These are phyloP conservation scores for Diaporthe sp. DNA, from an alignment of 2,329 filamentous ascomycete genomes.

Conservation along the genomic window DNA sequence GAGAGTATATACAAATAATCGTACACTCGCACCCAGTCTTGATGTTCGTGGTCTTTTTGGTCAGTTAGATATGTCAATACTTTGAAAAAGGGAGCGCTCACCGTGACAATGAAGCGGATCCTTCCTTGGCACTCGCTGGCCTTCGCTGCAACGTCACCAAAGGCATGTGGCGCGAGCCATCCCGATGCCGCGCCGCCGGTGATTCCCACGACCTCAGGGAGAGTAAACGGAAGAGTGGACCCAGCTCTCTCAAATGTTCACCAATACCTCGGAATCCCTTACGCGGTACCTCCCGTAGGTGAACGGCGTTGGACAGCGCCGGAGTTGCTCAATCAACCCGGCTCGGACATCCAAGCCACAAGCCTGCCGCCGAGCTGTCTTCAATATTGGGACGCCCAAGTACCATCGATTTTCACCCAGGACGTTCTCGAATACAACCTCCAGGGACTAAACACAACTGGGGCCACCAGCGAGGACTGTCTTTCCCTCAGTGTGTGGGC, in stretches of 20 bases:
- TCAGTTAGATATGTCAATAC: too few species aligned
- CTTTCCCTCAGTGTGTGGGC: constrained; percentile 40
- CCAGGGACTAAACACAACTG: constrained; percentile 38
- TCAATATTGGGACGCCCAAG: constrained; percentile 35
- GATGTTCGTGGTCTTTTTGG: not conserved
- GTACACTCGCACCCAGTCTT: not conserved
- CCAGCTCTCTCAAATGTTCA: constrained; percentile 35
- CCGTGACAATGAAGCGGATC: not conserved
- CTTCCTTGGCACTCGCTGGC: not conserved
- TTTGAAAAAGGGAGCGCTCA: not conserved
- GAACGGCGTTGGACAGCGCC: constrained; percentile 42
- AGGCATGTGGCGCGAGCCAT: not conserved
- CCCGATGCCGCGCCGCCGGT: not conserved
- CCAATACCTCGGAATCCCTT: constrained; percentile 45
- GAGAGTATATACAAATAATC: not conserved
- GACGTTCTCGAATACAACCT: constrained; percentile 40
- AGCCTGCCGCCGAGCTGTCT: constrained; percentile 38
- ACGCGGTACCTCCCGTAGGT: constrained; percentile 42
- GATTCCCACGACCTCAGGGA: constrained; percentile 19
- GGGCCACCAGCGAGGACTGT: constrained; percentile 39
- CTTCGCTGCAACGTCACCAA: not conserved
- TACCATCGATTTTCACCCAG: constrained; percentile 20
- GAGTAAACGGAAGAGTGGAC: constrained; percentile 37
- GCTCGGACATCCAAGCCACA: constrained; percentile 35
- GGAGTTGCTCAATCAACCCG: constrained; percentile 32